Base-by-base conservation (phyloP, 2,329 filamentous ascomycete species). In the Thielaviopsis punctulata region DNA sequence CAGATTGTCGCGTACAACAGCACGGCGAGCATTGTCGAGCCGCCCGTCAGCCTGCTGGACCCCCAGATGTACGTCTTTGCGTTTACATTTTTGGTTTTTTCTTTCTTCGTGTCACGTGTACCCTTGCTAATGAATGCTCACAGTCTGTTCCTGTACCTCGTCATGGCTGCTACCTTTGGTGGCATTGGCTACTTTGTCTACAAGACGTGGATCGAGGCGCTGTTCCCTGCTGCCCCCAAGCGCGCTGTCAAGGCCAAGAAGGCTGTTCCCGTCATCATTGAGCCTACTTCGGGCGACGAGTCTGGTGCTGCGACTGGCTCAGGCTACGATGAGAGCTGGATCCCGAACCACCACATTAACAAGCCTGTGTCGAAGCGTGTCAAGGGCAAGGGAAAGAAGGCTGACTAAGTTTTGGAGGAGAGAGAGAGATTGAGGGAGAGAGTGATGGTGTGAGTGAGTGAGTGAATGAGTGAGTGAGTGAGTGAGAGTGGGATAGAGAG, bases 101-200 rank as follows among this genome's bases (percentile, higher is more conserved):
- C 23, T 33, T 27, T 27, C 47, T n/a, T 18, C 18, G 9, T 7
- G 3, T 6, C 4, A 24, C 2, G 8, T n/a, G 13, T 58, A 76
- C 82, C 12, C 43, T 53, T 43, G 55, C 53, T 48, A 19, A 49
- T n/a, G n/a, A 4, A 1, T 1, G 2, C 0, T 2, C 9, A 13
- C 52, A 96, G 92, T 65, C 87, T 96, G 71, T 98, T 98, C 80
- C 80, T 98, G 57, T 96, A 96, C 74, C 75, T 95, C 65, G 82
- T 96, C 73, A 84, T 98, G 60, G 73, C 82, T 51, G 81, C 76
- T 56, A 77, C 75, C 57, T 93, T 94, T 65, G 79, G 70, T 58
- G 88, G 84, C 57, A 87, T 82, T 51, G 78, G 84, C 65, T 95
- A 90, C 79, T 95, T 95, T 69, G 87, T 95, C 71, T 98, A 98